Conservation (phyloP, 495 filamentous ascomycete genomes). For the Aspergillus cavernicola region DNA sequence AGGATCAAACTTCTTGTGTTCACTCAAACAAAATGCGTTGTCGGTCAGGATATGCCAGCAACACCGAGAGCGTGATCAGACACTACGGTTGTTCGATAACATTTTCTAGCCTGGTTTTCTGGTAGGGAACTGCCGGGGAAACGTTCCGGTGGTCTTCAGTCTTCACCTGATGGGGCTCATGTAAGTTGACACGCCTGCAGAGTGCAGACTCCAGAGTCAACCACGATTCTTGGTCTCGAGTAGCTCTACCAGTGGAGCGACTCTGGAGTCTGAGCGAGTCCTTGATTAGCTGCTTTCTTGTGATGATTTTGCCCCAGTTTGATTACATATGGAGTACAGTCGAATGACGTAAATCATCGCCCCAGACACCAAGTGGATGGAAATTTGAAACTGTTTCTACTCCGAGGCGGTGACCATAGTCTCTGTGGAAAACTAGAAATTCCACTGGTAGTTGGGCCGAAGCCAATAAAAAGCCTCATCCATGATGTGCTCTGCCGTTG, state of each 20-base stretch:
- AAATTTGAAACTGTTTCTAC: background rate
- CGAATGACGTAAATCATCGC: slow-evolving; percentile 4
- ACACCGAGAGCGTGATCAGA: background rate
- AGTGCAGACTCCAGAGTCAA: background rate
- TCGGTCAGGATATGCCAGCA: slow-evolving; percentile 1
- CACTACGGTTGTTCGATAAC: background rate
- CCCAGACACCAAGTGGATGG: background rate
- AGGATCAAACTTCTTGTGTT: background rate
- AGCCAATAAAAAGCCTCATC: slow-evolving; percentile 11
- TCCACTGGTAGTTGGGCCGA: background rate
- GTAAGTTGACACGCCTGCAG: slow-evolving; percentile 15
- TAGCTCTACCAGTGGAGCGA: background rate
- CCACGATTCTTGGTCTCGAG: slow-evolving; percentile 14
- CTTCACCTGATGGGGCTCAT: slow-evolving; percentile 16
- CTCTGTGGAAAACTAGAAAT: too few species aligned
- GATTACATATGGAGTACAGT: background rate
- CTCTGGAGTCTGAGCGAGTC: background rate
- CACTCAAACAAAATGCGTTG: background rate
- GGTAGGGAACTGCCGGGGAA: slow-evolving; percentile 14
- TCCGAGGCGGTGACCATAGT: too few species aligned
- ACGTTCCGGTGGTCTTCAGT: slow-evolving; percentile 16
- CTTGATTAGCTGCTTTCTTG: slow-evolving; percentile 1
- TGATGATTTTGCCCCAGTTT: background rate
- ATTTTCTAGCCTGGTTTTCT: slow-evolving; percentile 1
- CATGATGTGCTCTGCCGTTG: slow-evolving; percentile 20